These are phyloP conservation scores for Aspergillus viridinutans DNA, from an alignment of 2,329 filamentous ascomycete genomes.

Conservation along the genomic window DNA sequence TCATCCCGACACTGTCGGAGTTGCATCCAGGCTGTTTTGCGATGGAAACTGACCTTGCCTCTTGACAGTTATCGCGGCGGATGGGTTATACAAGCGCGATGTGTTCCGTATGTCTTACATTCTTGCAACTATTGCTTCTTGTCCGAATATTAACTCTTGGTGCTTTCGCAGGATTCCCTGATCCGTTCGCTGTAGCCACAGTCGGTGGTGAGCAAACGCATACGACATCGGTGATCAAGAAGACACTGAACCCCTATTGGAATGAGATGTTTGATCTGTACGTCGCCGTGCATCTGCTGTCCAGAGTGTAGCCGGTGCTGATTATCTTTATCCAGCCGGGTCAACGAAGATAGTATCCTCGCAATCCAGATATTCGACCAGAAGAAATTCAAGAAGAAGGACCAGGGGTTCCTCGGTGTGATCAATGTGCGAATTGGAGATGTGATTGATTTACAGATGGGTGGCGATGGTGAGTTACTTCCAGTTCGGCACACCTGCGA, in stretches of 20 bases:
- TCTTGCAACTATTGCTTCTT: background rate
- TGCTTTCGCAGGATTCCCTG: slow-evolving; percentile 71
- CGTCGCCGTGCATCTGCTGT: slow-evolving; percentile 26
- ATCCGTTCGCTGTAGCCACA: slow-evolving; percentile 95
- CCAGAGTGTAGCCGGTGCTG: background rate
- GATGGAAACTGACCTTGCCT: slow-evolving; percentile 19
- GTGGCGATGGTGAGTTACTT: slow-evolving; percentile 73
- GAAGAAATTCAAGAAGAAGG: slow-evolving; percentile 99
- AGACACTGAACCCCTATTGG: slow-evolving; percentile 99
- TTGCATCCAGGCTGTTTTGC: background rate
- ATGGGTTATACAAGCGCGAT: slow-evolving; percentile 98
- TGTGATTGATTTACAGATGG: slow-evolving; percentile 83
- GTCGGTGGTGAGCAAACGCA: slow-evolving; percentile 97
- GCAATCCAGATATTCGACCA: slow-evolving; percentile 99
- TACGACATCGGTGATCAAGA: slow-evolving; percentile 95
- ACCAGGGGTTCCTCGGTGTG: slow-evolving; percentile 95
- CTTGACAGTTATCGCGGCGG: slow-evolving; percentile 87
- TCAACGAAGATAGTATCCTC: slow-evolving; percentile 91
- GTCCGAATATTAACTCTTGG: background rate
- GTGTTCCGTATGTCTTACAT: slow-evolving; percentile 75
- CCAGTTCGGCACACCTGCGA: background rate
- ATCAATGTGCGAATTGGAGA: slow-evolving; percentile 96
- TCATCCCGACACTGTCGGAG: background rate
- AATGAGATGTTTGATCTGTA: slow-evolving; percentile 99
- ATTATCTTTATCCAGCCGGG: slow-evolving; percentile 57